Base-by-base conservation (phyloP, 106 monocot genomes). In the Apostasia shenzhenica region DNA sequence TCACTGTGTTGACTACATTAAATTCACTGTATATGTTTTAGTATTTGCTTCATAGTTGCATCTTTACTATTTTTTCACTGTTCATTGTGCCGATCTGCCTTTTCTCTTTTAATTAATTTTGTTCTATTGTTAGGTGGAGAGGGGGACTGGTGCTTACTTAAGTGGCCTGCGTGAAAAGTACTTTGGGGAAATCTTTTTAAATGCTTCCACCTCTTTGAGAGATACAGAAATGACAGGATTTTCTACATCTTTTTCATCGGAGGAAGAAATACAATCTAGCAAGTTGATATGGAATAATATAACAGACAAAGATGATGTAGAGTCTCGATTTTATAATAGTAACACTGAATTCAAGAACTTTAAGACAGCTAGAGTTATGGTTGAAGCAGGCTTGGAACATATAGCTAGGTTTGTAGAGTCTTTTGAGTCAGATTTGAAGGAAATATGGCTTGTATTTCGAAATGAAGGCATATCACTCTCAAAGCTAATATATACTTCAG, bases 371-470 rank as follows among this genome's bases (percentile, higher is more conserved):
- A 57, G 45, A 11, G 53, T 14, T 48, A 63, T 42, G 68, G 59
- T 55, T 71, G 78, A 79, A 66, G 82, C 78, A 79, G 85, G 87
- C 41, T 69, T 94, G 43, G 72, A 78, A 70, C 90, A 94, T 76
- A 90, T 94, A 74, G 94, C 90, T 68, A 82, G 94, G 74, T 94
- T 72, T 94, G 75, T 94, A 70, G 94, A 90, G 77, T 94, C 87
- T 73, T 94, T 90, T 83, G 87, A 82, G 56, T 90, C 90, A 49
- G 61, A 87, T 48, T 77, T 80, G 47, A 85, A 85, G 68, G 94
- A 87, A 70, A 85, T 90, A 65, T 94, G 94, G 94, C 90, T 94
- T 75, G 94, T 94, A 6, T 94, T 87, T 67, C 59, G 56, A 41
- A 85, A 87, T 75, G 94, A 94, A 84, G 94, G 94, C 0, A 8